A percentile compares a stretch with the other conserved stretches of the same genome.
Evolutionary conservation across 1,284 basidiomycete species (phyloP).

Genomic region (Xerocomus amazonicus): DNA sequence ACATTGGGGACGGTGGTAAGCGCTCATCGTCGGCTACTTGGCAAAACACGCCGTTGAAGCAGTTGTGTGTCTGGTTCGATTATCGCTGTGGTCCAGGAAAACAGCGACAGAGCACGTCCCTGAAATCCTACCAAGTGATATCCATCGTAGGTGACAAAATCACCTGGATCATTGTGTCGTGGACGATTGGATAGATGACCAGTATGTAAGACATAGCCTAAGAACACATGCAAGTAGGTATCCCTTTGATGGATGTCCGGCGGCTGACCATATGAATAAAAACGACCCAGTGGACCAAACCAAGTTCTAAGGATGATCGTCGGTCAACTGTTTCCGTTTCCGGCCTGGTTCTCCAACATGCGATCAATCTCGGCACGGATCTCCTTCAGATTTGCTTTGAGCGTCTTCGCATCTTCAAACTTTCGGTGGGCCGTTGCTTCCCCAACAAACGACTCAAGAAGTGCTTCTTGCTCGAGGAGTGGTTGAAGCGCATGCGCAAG

Average conservation of each 20-base stretch:
- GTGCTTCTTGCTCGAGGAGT: constrained; percentile 84
- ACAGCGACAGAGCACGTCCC: too few species aligned
- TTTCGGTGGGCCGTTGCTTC: constrained; percentile 83
- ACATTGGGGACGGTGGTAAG: too few species aligned
- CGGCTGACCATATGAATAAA: background rate
- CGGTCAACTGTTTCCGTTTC: background rate
- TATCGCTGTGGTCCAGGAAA: too few species aligned
- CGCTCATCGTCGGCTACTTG: too few species aligned
- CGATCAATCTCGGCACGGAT: constrained; percentile 78
- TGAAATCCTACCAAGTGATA: too few species aligned
- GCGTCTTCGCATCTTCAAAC: constrained; percentile 83
- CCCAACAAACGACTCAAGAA: constrained; percentile 78
- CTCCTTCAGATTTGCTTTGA: constrained; percentile 72
- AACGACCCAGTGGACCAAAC: background rate
- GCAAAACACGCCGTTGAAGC: too few species aligned
- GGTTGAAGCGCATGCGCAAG: constrained; percentile 76
- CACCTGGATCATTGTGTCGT: too few species aligned
- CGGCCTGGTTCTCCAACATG: constrained; percentile 46
- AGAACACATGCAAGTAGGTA: background rate
- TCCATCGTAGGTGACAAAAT: too few species aligned
- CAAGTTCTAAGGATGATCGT: background rate
- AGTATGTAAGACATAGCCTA: background rate
- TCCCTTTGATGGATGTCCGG: constrained; percentile 5
- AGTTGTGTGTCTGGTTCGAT: too few species aligned
- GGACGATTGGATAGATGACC: background rate